Conservation (phyloP, 2,329 filamentous ascomycete species). For the Neoarthrinium moseri region DNA sequence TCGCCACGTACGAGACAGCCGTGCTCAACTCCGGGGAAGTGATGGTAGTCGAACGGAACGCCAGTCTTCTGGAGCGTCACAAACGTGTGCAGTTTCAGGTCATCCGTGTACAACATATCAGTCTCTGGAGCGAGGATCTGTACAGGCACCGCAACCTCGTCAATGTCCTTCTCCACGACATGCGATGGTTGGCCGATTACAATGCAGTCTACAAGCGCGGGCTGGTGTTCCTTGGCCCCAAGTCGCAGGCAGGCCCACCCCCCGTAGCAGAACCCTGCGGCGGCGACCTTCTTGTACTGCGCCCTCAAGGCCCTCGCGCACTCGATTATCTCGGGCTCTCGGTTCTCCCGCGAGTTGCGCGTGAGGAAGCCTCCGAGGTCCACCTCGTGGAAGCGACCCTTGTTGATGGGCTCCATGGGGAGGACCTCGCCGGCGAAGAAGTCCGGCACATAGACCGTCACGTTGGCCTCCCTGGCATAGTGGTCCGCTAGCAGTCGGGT, state of each 20-base stretch:
- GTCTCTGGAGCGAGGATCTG: conserved; percentile 39
- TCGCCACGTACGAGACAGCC: conserved; percentile 42
- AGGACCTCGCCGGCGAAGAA: conserved; percentile 14
- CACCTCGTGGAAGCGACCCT: conserved; percentile 1
- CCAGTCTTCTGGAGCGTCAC: conserved; percentile 33
- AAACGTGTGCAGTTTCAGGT: conserved; percentile 44
- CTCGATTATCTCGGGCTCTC: conserved; percentile 35
- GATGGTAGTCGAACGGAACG: conserved; percentile 46
- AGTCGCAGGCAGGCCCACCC: conserved; percentile 45
- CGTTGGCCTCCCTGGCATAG: conserved; percentile 37
- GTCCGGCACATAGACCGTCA: conserved; percentile 15
- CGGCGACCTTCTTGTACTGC: conserved; percentile 34
- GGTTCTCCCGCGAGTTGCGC: conserved; percentile 34
- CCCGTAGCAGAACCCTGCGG: conserved; percentile 45
- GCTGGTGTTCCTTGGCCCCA: conserved; percentile 16
- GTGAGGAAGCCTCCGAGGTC: conserved; percentile 24
- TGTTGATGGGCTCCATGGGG: neutral
- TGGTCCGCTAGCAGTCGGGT: conserved; percentile 45
- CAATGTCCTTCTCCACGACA: conserved; percentile 40
- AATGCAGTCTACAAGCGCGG: conserved; percentile 40
- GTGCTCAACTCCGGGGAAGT: conserved; percentile 50
- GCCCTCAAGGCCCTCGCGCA: conserved; percentile 31
- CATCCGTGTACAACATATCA: conserved; percentile 39
- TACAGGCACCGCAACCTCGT: conserved; percentile 39
- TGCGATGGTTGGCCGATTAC: conserved; percentile 39